Evolutionary conservation across 805 yeast species (phyloP).

Genomic region (Diddensiella santjacobensis): DNA sequence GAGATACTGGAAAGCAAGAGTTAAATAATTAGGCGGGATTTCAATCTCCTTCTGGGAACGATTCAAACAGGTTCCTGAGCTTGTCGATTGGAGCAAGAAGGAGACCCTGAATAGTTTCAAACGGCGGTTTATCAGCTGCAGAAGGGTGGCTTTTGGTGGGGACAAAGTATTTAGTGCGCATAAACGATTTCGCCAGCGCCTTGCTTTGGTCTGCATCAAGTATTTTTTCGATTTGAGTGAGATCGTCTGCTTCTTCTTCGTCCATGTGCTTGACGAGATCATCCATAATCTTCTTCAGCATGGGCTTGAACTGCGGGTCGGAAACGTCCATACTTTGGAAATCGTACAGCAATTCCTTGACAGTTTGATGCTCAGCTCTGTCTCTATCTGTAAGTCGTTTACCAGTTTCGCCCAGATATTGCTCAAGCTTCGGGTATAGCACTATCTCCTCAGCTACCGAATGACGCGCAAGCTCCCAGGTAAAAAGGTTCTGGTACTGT

Average conservation of each 20-base stretch:
- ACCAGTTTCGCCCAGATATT: constrained; percentile 1
- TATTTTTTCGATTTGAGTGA: not conserved
- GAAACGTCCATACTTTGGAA: not conserved
- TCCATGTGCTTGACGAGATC: constrained; percentile 2
- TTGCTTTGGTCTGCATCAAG: not conserved
- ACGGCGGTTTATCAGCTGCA: constrained; percentile 1
- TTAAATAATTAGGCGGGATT: too few species aligned
- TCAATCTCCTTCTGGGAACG: too few species aligned
- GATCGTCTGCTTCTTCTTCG: constrained; percentile 4
- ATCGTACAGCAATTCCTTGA: not conserved
- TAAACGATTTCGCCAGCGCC: constrained; percentile 1
- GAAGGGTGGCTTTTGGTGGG: constrained; percentile 4
- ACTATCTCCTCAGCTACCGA: constrained; percentile 6
- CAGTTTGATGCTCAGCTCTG: not conserved
- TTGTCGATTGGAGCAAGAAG: constrained; percentile 2
- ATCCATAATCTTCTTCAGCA: not conserved
- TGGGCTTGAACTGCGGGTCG: not conserved
- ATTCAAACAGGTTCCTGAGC: not conserved
- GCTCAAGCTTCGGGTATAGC: not conserved
- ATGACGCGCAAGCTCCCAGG: constrained; percentile 6
- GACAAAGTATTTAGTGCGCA: constrained; percentile 2
- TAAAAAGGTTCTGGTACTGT: constrained; percentile 1
- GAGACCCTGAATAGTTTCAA: constrained; percentile 3
- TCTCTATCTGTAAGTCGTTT: not conserved
- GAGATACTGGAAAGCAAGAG: too few species aligned